phyloP scores from a whole-genome alignment of 106 monocot species.

The Acorus gramineus region DNA sequence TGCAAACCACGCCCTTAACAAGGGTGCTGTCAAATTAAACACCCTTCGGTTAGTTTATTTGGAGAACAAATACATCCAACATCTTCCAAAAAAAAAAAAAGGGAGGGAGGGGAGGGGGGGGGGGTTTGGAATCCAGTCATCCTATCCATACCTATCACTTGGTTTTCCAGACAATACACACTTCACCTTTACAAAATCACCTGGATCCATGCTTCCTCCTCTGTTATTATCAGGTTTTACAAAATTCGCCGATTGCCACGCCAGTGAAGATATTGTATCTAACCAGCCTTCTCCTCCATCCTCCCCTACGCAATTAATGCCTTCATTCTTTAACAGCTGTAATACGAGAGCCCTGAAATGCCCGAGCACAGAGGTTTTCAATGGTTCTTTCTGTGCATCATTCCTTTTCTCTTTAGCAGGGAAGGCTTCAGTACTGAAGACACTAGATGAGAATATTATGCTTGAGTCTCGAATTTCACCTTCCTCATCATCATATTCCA shows the following conservation, averaged over 20 bases:
- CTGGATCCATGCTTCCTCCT: constrained; percentile 93
- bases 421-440: constrained; percentile 19
- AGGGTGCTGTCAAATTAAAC: constrained; percentile 39
- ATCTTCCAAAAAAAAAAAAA: no score
- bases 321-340: constrained; percentile 69
- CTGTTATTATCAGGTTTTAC: constrained; percentile 69
- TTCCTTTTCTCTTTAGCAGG: constrained; percentile 22
- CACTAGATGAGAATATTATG: constrained; percentile 18
- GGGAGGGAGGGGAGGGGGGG: no score
- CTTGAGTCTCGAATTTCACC: constrained; percentile 19
- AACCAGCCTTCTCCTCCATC: constrained; percentile 39
- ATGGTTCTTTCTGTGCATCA: constrained; percentile 36
- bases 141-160: constrained; percentile 45
- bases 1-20: constrained; percentile 82
- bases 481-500: constrained; percentile 43
- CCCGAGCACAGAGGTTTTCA: constrained; percentile 28
- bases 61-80: no score
- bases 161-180: constrained; percentile 64
- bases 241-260: constrained; percentile 79
- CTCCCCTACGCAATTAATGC: constrained; percentile 21
- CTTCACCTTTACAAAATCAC: constrained; percentile 80
- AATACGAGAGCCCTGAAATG: constrained; percentile 72
- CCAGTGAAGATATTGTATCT: constrained; percentile 55
- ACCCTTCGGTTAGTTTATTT: constrained; percentile 8
- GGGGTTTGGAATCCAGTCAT: no score